Conservation (phyloP, 1,284 basidiomycete genomes). For the Amylostereum areolatum region DNA sequence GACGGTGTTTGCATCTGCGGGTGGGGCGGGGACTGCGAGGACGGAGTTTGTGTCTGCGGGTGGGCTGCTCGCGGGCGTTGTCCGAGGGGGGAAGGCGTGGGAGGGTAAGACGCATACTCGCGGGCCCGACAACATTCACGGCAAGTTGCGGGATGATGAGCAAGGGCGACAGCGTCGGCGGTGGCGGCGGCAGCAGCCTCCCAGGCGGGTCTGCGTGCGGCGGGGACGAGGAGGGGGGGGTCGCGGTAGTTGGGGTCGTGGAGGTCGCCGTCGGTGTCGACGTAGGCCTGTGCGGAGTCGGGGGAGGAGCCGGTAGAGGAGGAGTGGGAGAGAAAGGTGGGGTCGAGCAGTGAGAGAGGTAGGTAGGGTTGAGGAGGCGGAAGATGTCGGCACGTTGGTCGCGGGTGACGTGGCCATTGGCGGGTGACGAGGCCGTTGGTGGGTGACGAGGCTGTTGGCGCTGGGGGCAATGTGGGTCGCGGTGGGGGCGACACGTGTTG, state of each 20-base stretch:
- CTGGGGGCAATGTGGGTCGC: too few relatives aligned
- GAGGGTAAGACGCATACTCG: constrained; percentile 13
- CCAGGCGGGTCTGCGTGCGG: constrained; percentile 26
- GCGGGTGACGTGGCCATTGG: constrained; percentile 33
- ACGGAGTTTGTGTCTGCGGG: constrained; percentile 11
- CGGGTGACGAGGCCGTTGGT: too few relatives aligned
- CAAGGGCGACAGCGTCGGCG: constrained; percentile 21
- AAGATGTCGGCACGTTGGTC: constrained; percentile 45
- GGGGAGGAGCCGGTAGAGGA: constrained; percentile 31
- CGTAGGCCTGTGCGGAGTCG: constrained; percentile 37
- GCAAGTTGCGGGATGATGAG: constrained; percentile 9
- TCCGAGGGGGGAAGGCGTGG: constrained; percentile 20
- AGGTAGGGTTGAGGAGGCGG: constrained; percentile 48
- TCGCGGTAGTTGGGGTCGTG: constrained; percentile 66
- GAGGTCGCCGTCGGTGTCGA: constrained; percentile 55
- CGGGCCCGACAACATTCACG: constrained; percentile 14
- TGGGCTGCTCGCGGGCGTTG: constrained; percentile 26
- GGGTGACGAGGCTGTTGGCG: too few relatives aligned
- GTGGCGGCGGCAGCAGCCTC: constrained; percentile 23
- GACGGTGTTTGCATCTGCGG: too few relatives aligned
- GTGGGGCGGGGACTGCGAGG: constrained; percentile 9
- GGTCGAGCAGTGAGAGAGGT: constrained; percentile 62
- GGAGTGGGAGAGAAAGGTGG: constrained; percentile 41
- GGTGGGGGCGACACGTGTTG: too few relatives aligned
- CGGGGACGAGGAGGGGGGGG: constrained; percentile 41